These are phyloP conservation scores for Narthecium ossifragum DNA, from an alignment of 106 monocot species.

Conservation along the genomic window DNA sequence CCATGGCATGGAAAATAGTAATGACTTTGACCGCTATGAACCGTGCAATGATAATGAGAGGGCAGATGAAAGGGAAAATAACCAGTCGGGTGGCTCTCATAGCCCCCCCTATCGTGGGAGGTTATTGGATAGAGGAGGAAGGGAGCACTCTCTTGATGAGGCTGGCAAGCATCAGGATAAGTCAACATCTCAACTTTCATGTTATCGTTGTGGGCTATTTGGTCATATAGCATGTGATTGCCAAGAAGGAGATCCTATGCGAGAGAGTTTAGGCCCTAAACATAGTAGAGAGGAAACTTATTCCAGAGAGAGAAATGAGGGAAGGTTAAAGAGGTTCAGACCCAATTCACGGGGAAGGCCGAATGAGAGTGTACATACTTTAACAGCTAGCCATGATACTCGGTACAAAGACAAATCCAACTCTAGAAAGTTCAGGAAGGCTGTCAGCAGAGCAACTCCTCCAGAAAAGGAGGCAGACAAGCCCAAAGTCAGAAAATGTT, in stretches of 20 bases:
- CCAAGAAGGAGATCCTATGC: slow-evolving; percentile 21
- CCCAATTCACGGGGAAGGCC: slow-evolving; percentile 21
- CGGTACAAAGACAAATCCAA: slow-evolving; percentile 15
- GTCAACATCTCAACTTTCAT: slow-evolving; percentile 21
- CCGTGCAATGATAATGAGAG: slow-evolving; percentile 43
- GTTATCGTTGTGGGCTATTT: slow-evolving; percentile 45
- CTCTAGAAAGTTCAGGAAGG: slow-evolving; percentile 14
- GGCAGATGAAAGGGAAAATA: slow-evolving; percentile 20
- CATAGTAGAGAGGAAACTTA: slow-evolving; percentile 22
- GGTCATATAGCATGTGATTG: slow-evolving; percentile 53
- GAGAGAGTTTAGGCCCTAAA: slow-evolving; percentile 21
- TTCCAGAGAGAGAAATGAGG: slow-evolving; percentile 17
- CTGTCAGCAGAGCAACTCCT: slow-evolving; percentile 6
- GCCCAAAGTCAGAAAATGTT: slow-evolving; percentile 9
- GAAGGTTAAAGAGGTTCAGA: slow-evolving; percentile 25
- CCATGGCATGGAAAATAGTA: slow-evolving; percentile 13
- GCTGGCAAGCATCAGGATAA: slow-evolving; percentile 14
- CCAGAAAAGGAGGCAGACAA: slow-evolving; percentile 24
- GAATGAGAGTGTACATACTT: slow-evolving; percentile 11
- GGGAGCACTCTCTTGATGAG: slow-evolving; percentile 16
- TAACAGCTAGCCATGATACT: slow-evolving; percentile 5
- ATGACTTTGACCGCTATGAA: slow-evolving; percentile 57
- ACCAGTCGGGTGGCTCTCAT: slow-evolving; percentile 13
- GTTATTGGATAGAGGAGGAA: slow-evolving; percentile 18
- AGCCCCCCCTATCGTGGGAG: slow-evolving; percentile 14